phyloP scores from a whole-genome alignment of 1,284 basidiomycete species.

The Cutaneotrichosporon sp. region DNA sequence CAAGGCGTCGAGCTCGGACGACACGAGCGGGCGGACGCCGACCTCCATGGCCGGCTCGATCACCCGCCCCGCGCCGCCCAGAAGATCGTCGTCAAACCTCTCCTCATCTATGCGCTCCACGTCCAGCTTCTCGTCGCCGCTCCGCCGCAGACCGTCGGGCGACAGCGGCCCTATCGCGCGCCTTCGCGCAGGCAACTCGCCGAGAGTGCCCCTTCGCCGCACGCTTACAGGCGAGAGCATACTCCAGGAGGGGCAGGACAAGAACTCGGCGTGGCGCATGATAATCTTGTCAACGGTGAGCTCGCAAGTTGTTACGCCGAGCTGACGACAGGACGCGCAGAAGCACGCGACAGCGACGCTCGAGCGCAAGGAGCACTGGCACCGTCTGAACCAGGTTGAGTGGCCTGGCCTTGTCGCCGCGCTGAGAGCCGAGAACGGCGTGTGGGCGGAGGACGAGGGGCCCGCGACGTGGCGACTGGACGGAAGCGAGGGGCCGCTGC shows the following conservation, averaged over 20 bases:
- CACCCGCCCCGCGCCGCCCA: background rate
- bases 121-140: background rate
- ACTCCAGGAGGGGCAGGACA: slow-evolving; percentile 50
- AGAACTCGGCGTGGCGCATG: slow-evolving; percentile 52
- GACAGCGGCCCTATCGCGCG: slow-evolving; percentile 4
- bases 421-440: slow-evolving; percentile 63
- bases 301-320: background rate
- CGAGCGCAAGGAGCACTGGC: slow-evolving; percentile 52
- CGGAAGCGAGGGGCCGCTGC: slow-evolving; percentile 83
- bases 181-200: background rate
- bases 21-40: background rate
- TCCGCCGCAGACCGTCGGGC: background rate
- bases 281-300: slow-evolving; percentile 50
- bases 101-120: background rate
- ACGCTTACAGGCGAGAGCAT: slow-evolving; percentile 49
- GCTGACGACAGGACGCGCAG: slow-evolving; percentile 36
- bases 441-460: slow-evolving; percentile 65
- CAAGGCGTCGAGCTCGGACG: slow-evolving; percentile 10
- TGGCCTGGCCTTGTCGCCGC: slow-evolving; percentile 49
- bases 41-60: background rate
- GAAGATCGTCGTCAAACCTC: background rate
- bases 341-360: slow-evolving; percentile 45
- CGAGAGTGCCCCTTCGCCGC: slow-evolving; percentile 39
- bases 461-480: slow-evolving; percentile 71
- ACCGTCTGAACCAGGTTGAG: slow-evolving; percentile 44